A percentile compares a stretch with the other conserved stretches of the same genome.
Conservation (phyloP, 192 early-diverging fungal species). For the Dimargaris cristalligena region DNA sequence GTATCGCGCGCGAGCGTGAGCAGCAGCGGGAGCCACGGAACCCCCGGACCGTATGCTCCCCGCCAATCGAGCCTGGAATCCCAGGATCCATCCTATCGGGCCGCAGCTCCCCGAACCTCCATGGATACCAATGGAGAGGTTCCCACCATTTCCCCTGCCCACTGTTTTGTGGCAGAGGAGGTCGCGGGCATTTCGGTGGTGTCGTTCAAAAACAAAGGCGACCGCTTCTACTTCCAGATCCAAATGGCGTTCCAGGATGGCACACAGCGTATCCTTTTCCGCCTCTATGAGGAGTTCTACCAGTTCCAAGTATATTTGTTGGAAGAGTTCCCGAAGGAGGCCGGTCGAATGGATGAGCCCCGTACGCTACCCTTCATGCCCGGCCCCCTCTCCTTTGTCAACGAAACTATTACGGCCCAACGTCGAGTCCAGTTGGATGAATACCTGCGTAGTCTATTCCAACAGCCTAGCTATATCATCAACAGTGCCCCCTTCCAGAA, state of each 20-base stretch:
- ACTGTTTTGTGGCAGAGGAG: constrained; percentile 10
- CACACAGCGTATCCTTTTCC: constrained; percentile 40
- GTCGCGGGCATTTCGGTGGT: constrained; percentile 40
- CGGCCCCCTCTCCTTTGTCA: constrained; percentile 39
- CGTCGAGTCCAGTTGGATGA: constrained; percentile 44
- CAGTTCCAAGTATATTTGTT: constrained; percentile 53
- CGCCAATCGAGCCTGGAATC: constrained; percentile 28
- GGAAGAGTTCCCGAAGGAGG: constrained; percentile 46
- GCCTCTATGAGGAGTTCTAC: constrained; percentile 67
- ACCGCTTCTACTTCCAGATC: constrained; percentile 54
- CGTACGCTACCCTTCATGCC: constrained; percentile 49
- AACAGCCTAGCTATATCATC: constrained; percentile 35
- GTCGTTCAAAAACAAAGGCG: constrained; percentile 47
- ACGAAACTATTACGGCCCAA: constrained; percentile 46
- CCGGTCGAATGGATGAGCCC: constrained; percentile 32
- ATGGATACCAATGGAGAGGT: constrained; percentile 22
- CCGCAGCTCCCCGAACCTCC: constrained; percentile 23
- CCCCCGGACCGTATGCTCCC: constrained; percentile 10
- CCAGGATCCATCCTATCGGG: too few species aligned
- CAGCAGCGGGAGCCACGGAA: constrained; percentile 26
- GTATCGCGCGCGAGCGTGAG: constrained; percentile 28
- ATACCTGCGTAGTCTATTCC: constrained; percentile 46
- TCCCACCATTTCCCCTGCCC: constrained; percentile 14
- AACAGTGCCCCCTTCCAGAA: constrained; percentile 27
- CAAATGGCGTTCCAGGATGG: constrained; percentile 32